Percentiles rank a stretch among this genome's conserved stretches.
Evolutionary conservation across 441 rosid genomes (phyloP).

Genomic region (Jatropha podagrica): DNA sequence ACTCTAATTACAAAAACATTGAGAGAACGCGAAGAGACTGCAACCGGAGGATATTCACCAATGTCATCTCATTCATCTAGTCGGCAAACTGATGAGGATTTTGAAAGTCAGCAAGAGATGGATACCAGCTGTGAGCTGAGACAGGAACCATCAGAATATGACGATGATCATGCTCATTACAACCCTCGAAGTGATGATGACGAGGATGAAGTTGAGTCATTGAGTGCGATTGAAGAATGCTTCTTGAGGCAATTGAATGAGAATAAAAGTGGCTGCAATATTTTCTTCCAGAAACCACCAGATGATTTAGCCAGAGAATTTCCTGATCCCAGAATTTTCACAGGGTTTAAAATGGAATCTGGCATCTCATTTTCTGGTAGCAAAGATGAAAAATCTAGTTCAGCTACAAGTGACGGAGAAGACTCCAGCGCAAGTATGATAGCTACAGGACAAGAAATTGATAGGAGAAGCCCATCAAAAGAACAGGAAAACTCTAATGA

Average conservation of each 20-base stretch:
- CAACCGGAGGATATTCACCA: constrained; percentile 66
- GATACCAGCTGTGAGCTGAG: constrained; percentile 73
- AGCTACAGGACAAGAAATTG: constrained; percentile 18
- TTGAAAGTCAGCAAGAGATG: constrained; percentile 74
- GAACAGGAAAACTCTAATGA: constrained; percentile 26
- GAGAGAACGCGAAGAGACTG: constrained; percentile 58
- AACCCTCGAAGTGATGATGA: constrained; percentile 41
- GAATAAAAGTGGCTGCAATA: constrained; percentile 22
- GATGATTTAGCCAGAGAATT: constrained; percentile 22
- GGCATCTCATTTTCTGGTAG: constrained; percentile 54
- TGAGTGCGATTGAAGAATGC: constrained; percentile 60
- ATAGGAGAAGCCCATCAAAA: constrained; percentile 18
- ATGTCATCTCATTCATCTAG: constrained; percentile 57
- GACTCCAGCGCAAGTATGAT: constrained; percentile 30
- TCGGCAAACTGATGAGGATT: constrained; percentile 56
- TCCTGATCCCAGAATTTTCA: constrained; percentile 34
- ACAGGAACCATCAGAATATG: constrained; percentile 48
- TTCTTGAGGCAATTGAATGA: constrained; percentile 60
- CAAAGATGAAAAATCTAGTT: constrained; percentile 42
- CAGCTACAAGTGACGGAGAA: constrained; percentile 40
- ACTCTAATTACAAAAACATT: constrained; percentile 53
- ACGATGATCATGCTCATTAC: constrained; percentile 40
- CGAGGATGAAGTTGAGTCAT: constrained; percentile 52
- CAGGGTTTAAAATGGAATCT: constrained; percentile 36
- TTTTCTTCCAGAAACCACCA: constrained; percentile 22